Evolutionary conservation across 2,329 filamentous ascomycete species (phyloP).

Genomic region (Botrytis squamosa): DNA sequence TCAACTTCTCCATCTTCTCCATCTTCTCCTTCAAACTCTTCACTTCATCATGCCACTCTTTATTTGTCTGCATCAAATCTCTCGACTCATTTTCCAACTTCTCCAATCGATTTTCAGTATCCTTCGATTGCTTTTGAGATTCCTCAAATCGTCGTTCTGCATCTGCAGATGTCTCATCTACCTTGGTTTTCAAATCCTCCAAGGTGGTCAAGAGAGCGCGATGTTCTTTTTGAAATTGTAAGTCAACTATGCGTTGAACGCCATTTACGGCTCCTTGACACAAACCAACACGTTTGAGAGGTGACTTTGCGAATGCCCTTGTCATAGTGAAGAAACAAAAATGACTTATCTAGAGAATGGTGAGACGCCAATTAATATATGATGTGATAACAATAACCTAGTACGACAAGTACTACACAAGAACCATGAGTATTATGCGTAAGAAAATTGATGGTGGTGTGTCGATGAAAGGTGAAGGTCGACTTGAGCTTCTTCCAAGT

Average conservation of each 20-base stretch:
- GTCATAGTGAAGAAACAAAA: constrained; percentile 1
- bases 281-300: constrained; percentile 8
- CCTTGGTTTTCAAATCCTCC: not conserved
- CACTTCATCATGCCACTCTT: not conserved
- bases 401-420: too few species aligned
- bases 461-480: not conserved
- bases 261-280: not conserved
- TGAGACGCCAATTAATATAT: not conserved
- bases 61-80: not conserved
- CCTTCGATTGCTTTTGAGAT: not conserved
- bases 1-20: not conserved
- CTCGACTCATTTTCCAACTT: not conserved
- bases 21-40: not conserved
- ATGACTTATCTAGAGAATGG: not conserved
- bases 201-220: not conserved
- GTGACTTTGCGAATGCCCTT: not conserved
- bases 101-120: constrained; percentile 1
- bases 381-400: not conserved
- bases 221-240: constrained; percentile 13
- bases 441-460: not conserved
- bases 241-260: not conserved
- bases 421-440: not conserved
- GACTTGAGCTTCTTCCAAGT: not conserved
- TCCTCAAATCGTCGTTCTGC: constrained; percentile 1
- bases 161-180: constrained; percentile 3